A percentile compares a stretch with the other conserved stretches of the same genome.
Evolutionary conservation across 2,329 filamentous ascomycete genomes (phyloP).

Genomic region (Aspergillus brunneoviolaceus): DNA sequence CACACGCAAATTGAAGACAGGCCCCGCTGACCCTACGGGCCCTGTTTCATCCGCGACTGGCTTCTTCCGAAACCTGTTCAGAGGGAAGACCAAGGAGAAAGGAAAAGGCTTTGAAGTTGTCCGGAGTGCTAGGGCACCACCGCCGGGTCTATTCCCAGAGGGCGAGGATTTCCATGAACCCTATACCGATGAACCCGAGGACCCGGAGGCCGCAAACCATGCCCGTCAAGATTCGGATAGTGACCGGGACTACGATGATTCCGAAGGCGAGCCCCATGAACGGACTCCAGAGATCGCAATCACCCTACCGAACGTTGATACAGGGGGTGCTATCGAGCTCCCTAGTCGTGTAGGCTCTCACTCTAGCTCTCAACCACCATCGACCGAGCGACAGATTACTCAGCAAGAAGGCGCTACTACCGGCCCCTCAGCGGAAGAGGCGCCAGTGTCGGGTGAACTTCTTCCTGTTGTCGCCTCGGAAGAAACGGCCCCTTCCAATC

Average conservation of each 20-base stretch:
- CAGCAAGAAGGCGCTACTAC: conserved; percentile 47
- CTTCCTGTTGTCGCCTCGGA: conserved; percentile 21
- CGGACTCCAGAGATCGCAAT: conserved; percentile 37
- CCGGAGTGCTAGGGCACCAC: conserved; percentile 80
- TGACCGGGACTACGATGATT: conserved; percentile 27
- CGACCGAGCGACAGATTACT: conserved; percentile 68
- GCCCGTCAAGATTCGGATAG: conserved; percentile 27
- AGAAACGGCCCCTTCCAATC: conserved; percentile 14
- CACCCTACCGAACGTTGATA: conserved; percentile 60
- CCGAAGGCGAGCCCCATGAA: conserved; percentile 21
- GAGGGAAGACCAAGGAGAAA: conserved; percentile 87
- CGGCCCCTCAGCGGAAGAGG: conserved; percentile 15
- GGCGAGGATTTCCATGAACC: conserved; percentile 64
- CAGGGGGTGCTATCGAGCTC: conserved; percentile 60
- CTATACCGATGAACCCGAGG: conserved; percentile 56
- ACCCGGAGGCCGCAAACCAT: conserved; percentile 23
- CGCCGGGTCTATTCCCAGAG: conserved; percentile 62
- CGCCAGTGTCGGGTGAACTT: conserved; percentile 14
- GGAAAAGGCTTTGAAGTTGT: conserved; percentile 97
- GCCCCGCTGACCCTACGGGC: conserved; percentile 89
- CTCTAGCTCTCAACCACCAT: conserved; percentile 52
- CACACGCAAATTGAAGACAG: conserved; percentile 84
- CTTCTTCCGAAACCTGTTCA: conserved; percentile 79
- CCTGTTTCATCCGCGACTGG: conserved; percentile 85
- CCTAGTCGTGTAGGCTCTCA: conserved; percentile 64